phyloP scores from a whole-genome alignment of 164 flowering plant species.

The Dillenia suffruticosa region DNA sequence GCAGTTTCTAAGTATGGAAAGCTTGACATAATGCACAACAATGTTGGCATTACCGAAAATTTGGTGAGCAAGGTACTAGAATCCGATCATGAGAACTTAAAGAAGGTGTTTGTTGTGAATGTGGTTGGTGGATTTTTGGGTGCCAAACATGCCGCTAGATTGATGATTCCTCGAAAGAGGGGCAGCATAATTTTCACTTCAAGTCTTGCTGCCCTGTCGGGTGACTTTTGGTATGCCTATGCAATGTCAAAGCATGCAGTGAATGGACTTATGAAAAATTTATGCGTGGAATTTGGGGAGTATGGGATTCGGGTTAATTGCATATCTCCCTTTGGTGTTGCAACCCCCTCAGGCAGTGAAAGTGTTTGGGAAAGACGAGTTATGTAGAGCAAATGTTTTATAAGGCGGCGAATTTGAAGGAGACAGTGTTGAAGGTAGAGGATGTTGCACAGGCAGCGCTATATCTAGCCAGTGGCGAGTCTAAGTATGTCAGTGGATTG shows the following conservation, averaged over 20 bases:
- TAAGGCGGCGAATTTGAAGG: conserved; percentile 12
- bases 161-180: conserved; percentile 24
- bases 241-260: not conserved
- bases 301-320: conserved; percentile 23
- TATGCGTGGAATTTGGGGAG: conserved; percentile 17
- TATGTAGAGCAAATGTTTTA: not conserved
- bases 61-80: not conserved
- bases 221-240: not conserved
- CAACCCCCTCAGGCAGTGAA: not conserved
- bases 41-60: conserved; percentile 15
- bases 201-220: conserved; percentile 15
- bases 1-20: conserved; percentile 17
- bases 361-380: not conserved
- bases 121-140: conserved; percentile 18
- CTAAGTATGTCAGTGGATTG: conserved; percentile 20
- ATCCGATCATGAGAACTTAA: conserved; percentile 5
- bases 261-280: conserved; percentile 14
- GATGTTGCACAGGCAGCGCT: conserved; percentile 18
- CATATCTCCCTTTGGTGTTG: conserved; percentile 17
- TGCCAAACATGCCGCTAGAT: conserved; percentile 41
- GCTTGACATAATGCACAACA: conserved; percentile 28
- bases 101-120: conserved; percentile 12
- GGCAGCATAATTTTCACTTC: conserved; percentile 33
- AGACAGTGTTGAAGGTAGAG: conserved; percentile 1
- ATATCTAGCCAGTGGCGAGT: conserved; percentile 18